Percentiles rank a stretch among this genome's conserved stretches.
Conservation (phyloP, 495 filamentous ascomycete genomes). For the Penicillium maclennaniae region DNA sequence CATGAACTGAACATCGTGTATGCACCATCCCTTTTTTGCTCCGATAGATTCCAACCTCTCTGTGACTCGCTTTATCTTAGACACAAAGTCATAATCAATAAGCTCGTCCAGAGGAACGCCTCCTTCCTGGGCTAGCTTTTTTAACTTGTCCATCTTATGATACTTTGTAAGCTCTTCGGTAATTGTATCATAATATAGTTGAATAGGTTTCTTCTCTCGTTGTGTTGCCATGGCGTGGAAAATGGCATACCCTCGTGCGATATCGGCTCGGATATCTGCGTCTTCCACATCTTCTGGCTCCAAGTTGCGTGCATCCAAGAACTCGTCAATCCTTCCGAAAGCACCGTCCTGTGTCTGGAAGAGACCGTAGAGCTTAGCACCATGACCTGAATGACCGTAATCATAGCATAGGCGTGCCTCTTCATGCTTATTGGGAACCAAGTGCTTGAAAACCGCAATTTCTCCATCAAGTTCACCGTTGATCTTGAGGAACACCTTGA, state of each 20-base stretch:
- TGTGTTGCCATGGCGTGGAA: conserved; percentile 22
- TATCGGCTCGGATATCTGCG: conserved; percentile 23
- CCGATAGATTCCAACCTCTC: conserved; percentile 21
- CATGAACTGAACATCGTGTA: conserved; percentile 32
- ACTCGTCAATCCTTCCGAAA: conserved; percentile 28
- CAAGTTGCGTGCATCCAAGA: conserved; percentile 26
- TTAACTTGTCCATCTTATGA: conserved; percentile 25
- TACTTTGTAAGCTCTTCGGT: conserved; percentile 17
- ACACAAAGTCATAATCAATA: conserved; percentile 26
- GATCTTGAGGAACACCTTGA: conserved; percentile 29
- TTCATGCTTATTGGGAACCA: conserved; percentile 25
- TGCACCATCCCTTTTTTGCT: conserved; percentile 28
- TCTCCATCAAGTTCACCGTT: conserved; percentile 10
- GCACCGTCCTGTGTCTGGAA: conserved; percentile 28
- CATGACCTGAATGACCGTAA: conserved; percentile 25
- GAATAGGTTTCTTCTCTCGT: conserved; percentile 16
- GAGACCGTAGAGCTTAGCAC: conserved; percentile 27
- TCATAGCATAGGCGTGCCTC: conserved; percentile 25
- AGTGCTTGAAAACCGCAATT: conserved; percentile 23
- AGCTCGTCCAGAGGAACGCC: conserved; percentile 25
- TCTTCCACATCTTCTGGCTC: conserved; percentile 29
- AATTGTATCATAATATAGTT: conserved; percentile 19
- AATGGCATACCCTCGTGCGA: conserved; percentile 22
- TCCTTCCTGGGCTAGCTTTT: conserved; percentile 22
- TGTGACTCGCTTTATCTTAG: conserved; percentile 14